Base-by-base conservation (phyloP, 1,284 basidiomycete species). In the Boletus smithii region DNA sequence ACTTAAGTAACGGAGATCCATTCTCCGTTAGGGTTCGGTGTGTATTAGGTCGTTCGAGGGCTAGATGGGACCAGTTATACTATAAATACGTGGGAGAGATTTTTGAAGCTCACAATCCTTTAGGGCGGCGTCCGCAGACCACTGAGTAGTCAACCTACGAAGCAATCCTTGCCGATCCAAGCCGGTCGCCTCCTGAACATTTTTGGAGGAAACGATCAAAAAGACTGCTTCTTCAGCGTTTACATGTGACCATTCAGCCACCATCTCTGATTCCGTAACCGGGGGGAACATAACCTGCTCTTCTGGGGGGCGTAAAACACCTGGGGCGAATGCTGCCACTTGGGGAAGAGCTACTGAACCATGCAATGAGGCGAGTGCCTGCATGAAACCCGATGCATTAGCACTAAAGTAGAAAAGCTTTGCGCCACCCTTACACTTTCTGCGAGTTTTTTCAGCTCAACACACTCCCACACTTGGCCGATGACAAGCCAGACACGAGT, bases 101-200 rank as follows among this genome's bases (percentile, higher is more conserved):
- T 22, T 37, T 34, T n/a, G 34, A 42, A 17, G 65, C 86, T 74
- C 65, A 92, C 91, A 85, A 47, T 89, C 81, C 55, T 72, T 79
- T 39, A 92, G 69, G 24, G 90, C 89, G n/a, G 70, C 67, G 48
- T 91, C 82, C 11, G 87, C 76, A 4, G 82, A 82, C 92, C 92
- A 95, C 29, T 70, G 72, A 1, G 60, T 58, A 1, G 74, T 73
- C 22, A 93, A 69, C 38, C 77, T 71, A 40, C 72, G 73, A 26
- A 75, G 55, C 32, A 94, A 67, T 3, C 67, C 67, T 40, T 80
- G 70, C 43, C 73, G 69, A 55, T 88, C 81, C 42, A 87, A 66
- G 17, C 81, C 80, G 8, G 83, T 83, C 3, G 80, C 79, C 39
- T 77, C 74, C 52, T 85, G 84, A 2, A 89, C 74, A 30, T 66